Base-by-base conservation (phyloP, 2,329 filamentous ascomycete genomes). In the Camptophora hylomeconis region DNA sequence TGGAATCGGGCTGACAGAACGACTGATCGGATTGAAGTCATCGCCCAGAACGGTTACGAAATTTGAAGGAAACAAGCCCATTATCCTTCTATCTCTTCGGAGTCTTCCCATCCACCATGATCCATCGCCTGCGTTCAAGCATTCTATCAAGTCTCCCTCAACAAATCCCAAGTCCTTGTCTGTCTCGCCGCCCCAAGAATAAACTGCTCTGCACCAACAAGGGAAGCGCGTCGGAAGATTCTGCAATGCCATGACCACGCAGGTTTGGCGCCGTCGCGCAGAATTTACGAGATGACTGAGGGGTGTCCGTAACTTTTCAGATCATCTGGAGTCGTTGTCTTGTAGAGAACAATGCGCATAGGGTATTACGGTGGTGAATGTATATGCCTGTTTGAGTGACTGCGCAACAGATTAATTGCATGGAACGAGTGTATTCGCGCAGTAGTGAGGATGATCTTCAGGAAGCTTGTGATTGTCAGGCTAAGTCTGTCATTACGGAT, bases 51-150 rank as follows among this genome's bases (percentile, higher is more conserved):
- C 69, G 51, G 92, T 73, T 50, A 98, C 89, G 50, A 98, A 98
- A 58, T 98, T 98, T 47, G 86, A 94, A 1, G 89, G 89, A 49
- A 98, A 98, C 12, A 89, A 65, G 30, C 89, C 89, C 46, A 94
- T 77, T 47, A 87, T 84, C 48, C 86, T 75, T 53, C 80, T 78
- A 57, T 98, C 89, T 45, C 89, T 74, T 50, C 77, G 81, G 50
- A 98, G 60, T 39, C 87, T 74, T 26, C 89, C 89, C 58, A 86
- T 93, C 89, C 89, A 98, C 89, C 89, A 98, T 25, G 82, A 86
- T 29, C 89, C 89, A 58, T 98, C 89, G 39, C 89, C 89, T 12
- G 89, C 89, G 53, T 98, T 98, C 30, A 98, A 67, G 50, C 87
- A 94, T 69, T 98, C 89, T 53, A 98, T 98, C 42, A 98, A 59